These are phyloP conservation scores for Kodamaea leandrae DNA, from an alignment of 805 yeast species.

Conservation along the genomic window DNA sequence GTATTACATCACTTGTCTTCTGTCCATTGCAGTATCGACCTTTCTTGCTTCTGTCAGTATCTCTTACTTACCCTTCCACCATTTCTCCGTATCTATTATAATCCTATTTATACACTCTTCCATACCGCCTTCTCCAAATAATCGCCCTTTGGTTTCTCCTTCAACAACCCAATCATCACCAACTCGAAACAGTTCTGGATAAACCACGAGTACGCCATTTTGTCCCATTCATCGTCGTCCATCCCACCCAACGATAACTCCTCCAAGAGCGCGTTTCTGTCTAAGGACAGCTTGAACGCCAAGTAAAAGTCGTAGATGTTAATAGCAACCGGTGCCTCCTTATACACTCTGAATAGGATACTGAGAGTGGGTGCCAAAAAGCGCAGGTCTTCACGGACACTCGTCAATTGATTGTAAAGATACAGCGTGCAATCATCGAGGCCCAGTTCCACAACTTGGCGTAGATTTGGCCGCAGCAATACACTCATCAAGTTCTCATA, in stretches of 20 bases:
- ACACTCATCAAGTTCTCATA: slow-evolving; percentile 37
- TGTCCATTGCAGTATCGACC: too few species aligned
- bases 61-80: too few species aligned
- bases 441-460: slow-evolving; percentile 30
- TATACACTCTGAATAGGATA: slow-evolving; percentile 62
- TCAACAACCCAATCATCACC: slow-evolving; percentile 64
- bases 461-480: slow-evolving; percentile 35
- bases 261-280: slow-evolving; percentile 21
- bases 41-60: too few species aligned
- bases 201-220: slow-evolving; percentile 66
- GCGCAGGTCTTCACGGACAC: slow-evolving; percentile 1
- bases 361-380: slow-evolving; percentile 46
- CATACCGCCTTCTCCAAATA: slow-evolving; percentile 67
- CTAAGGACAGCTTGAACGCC: slow-evolving; percentile 55
- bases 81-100: too few species aligned
- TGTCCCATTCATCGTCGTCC: slow-evolving; percentile 53
- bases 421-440: slow-evolving; percentile 30
- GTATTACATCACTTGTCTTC: too few species aligned
- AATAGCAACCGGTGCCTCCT: slow-evolving; percentile 72
- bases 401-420: slow-evolving; percentile 15
- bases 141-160: slow-evolving; percentile 62
- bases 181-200: slow-evolving; percentile 72
- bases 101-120: slow-evolving; percentile 59
- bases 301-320: slow-evolving; percentile 66
- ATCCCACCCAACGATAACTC: slow-evolving; percentile 4